These are phyloP conservation scores for Fusarium chaquense DNA, from an alignment of 2,329 filamentous ascomycete genomes.

Conservation along the genomic window DNA sequence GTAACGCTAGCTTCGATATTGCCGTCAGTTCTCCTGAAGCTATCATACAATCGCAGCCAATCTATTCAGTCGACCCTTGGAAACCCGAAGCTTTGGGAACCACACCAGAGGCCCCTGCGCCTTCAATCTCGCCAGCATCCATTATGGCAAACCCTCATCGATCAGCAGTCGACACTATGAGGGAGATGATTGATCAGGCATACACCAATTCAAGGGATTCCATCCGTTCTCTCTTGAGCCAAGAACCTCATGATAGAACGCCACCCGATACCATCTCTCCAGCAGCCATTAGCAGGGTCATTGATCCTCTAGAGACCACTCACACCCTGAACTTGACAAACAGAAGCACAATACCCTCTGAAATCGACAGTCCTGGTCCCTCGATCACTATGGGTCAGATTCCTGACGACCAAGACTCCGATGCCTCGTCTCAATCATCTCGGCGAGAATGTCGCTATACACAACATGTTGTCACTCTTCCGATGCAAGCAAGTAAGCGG, in stretches of 20 bases:
- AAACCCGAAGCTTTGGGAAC: conserved; percentile 42
- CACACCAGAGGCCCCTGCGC: conserved; percentile 35
- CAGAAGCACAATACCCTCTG: conserved; percentile 34
- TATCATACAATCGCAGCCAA: conserved; percentile 35
- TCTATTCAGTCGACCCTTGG: conserved; percentile 43
- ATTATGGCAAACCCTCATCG: conserved; percentile 42
- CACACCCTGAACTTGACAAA: conserved; percentile 40
- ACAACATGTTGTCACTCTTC: conserved; percentile 67
- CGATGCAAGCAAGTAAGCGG: conserved; percentile 66
- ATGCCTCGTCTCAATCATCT: conserved; percentile 36
- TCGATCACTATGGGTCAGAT: conserved; percentile 47
- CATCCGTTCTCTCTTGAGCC: conserved; percentile 37
- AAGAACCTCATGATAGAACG: conserved; percentile 32
- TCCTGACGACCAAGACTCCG: conserved; percentile 41
- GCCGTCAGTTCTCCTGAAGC: conserved; percentile 33
- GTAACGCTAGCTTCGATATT: conserved; percentile 15
- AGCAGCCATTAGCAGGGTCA: conserved; percentile 53
- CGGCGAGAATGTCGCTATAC: conserved; percentile 13
- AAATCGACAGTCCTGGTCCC: conserved; percentile 41
- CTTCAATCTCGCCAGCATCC: conserved; percentile 47
- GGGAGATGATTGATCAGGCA: conserved; percentile 35
- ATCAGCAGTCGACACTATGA: conserved; percentile 41
- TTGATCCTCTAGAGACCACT: conserved; percentile 40
- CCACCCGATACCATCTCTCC: conserved; percentile 54
- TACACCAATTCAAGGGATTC: conserved; percentile 37